phyloP scores from a whole-genome alignment of 2,329 filamentous ascomycete species.

The Apiospora pterosperma region DNA sequence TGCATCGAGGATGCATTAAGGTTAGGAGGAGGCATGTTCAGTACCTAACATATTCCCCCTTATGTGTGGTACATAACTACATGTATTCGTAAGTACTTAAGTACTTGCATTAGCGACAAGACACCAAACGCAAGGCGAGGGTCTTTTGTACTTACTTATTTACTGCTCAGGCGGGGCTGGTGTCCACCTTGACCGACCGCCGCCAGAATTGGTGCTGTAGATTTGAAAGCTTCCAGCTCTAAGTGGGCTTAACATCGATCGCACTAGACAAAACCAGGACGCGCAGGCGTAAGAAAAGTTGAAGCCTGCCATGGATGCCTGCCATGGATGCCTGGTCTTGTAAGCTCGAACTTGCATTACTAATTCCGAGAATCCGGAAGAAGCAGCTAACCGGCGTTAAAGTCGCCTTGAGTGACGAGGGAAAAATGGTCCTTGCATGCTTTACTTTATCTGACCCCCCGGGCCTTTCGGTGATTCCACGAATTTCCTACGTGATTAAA shows the following conservation, averaged over 20 bases:
- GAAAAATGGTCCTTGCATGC: not conserved
- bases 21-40: too few relatives aligned
- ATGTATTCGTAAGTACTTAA: too few relatives aligned
- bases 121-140: not conserved
- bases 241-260: not conserved
- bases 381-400: not conserved
- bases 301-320: not conserved
- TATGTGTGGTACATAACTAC: too few relatives aligned
- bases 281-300: not conserved
- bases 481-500: not conserved
- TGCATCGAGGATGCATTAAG: too few relatives aligned
- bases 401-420: not conserved
- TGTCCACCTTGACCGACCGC: not conserved
- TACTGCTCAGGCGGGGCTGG: not conserved
- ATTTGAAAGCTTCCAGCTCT: not conserved
- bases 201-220: not conserved
- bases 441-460: not conserved
- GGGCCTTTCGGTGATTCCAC: not conserved
- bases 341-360: not conserved
- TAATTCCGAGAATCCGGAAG: conserved; percentile 1
- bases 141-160: not conserved
- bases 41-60: too few relatives aligned
- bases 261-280: not conserved
- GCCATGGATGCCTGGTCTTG: not conserved
- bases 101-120: not conserved